Base-by-base conservation (phyloP, 208 protist species). In the Wallacemonas sp. region DNA sequence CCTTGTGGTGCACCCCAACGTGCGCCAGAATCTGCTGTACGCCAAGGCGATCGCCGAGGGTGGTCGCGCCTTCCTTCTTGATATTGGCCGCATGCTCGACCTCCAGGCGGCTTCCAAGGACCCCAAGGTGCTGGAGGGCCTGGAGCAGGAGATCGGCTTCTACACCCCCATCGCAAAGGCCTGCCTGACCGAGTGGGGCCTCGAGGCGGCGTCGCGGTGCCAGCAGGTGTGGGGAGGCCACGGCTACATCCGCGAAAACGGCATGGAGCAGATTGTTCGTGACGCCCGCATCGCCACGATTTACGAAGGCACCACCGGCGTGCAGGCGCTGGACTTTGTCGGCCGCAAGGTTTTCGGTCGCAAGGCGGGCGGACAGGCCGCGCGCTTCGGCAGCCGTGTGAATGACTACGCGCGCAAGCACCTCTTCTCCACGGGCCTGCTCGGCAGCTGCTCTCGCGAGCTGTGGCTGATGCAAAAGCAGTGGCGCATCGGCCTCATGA, bases 271-370 rank as follows among this genome's bases (percentile, higher is more conserved):
- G 70, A 90, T 92, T 62, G 63, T 88, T 26, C 85, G 83, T 44
- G 85, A 93, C 60, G 75, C 83, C 5, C 82, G 81, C 64, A 89
- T 91, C 67, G 68, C 75, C 0, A 82, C 84, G 2, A 67, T 94
- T 19, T 92, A 91, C 73, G 88, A 93, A 59, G 88, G 88, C 63
- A 95, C 88, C 32, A 94, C 87, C 1, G 78, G 85, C 24, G 83
- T 94, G 52, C 89, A 97, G 73, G 81, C 86, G 27, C 57, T 94
- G 36, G 92, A 95, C 63, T 87, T 97, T 41, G 83, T 97, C 38
- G 83, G 84, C 3, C 79, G 87, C 59, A 94, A 95, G 70, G 64
- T 97, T 22, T 68, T 93, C 27, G 73, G 73, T 27, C 70, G 78
- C 19, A 89, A 85, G 59, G 70, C 68, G 39, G 78, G 80, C 44